phyloP scores from a whole-genome alignment of 768 basidiomycete species.

The Phanerodontia chrysosporium region DNA sequence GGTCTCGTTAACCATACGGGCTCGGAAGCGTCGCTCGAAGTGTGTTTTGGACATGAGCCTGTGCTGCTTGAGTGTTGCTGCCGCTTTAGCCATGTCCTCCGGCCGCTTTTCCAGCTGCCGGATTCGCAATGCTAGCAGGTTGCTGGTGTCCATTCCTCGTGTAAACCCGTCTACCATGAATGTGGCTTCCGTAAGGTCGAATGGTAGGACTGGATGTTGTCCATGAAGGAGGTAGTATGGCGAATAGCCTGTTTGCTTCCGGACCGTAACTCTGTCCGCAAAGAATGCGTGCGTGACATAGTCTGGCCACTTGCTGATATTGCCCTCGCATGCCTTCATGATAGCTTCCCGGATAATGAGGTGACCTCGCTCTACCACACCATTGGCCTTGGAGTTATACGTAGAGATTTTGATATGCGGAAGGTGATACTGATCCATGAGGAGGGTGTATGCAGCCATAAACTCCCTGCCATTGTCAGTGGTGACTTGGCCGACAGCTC shows the following conservation, averaged over 20 bases:
- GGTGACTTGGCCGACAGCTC: slow-evolving; percentile 20
- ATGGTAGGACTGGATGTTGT: no score
- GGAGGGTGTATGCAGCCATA: background rate
- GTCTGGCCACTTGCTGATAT: no score
- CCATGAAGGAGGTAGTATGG: slow-evolving; percentile 30
- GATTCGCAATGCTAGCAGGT: slow-evolving; percentile 22
- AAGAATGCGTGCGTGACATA: no score
- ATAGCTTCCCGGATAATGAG: no score
- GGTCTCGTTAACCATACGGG: slow-evolving; percentile 21
- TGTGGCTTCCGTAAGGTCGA: no score
- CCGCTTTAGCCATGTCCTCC: slow-evolving; percentile 19
- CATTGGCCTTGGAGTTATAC: slow-evolving; percentile 32
- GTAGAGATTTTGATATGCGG: slow-evolving; percentile 14
- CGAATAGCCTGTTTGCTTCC: no score
- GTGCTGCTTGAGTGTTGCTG: slow-evolving; percentile 12
- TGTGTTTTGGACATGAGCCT: slow-evolving; percentile 20
- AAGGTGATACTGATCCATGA: background rate
- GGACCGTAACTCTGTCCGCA: no score
- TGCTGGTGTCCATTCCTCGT: slow-evolving; percentile 10
- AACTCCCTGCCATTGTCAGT: slow-evolving; percentile 28
- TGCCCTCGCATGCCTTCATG: no score
- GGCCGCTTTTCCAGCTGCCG: slow-evolving; percentile 24
- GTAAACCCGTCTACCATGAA: no score
- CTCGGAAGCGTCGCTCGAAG: slow-evolving; percentile 22
- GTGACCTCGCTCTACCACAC: no score